A percentile compares a stretch with the other conserved stretches of the same genome.
phyloP scores from a whole-genome alignment of 805 yeast species.

The Clavispora asparagi region DNA sequence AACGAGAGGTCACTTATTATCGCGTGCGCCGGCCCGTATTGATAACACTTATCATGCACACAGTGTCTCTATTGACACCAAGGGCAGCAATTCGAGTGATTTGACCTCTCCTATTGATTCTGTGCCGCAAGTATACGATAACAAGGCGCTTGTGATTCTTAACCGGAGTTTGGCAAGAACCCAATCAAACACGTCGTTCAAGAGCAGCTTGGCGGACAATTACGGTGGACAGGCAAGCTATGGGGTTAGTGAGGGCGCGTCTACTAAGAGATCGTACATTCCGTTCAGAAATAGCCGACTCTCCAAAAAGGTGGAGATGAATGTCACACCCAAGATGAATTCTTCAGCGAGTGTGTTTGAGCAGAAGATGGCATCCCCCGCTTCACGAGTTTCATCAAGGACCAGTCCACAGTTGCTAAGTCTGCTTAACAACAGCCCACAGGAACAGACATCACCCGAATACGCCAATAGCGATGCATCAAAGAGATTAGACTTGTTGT shows the following conservation, averaged over 20 bases:
- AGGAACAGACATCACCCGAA: slow-evolving; percentile 8
- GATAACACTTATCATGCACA: slow-evolving; percentile 32
- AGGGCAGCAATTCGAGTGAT: slow-evolving; percentile 37
- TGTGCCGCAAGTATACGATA: slow-evolving; percentile 75
- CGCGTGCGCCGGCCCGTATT: not conserved
- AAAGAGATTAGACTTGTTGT: slow-evolving; percentile 9
- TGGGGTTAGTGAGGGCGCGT: slow-evolving; percentile 10
- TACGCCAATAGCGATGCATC: slow-evolving; percentile 7
- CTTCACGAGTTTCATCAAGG: slow-evolving; percentile 1
- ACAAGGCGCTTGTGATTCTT: slow-evolving; percentile 70
- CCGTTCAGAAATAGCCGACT: slow-evolving; percentile 35
- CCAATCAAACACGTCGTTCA: slow-evolving; percentile 72
- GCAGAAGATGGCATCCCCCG: not conserved
- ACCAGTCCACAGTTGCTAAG: not conserved
- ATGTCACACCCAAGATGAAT: slow-evolving; percentile 19
- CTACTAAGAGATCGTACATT: slow-evolving; percentile 32
- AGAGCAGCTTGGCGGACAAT: slow-evolving; percentile 69
- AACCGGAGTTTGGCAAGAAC: slow-evolving; percentile 70
- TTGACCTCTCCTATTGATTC: slow-evolving; percentile 55
- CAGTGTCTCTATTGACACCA: slow-evolving; percentile 59
- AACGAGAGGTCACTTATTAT: slow-evolving; percentile 12
- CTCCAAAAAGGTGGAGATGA: slow-evolving; percentile 16
- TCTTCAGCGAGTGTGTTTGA: slow-evolving; percentile 2
- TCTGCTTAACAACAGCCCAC: slow-evolving; percentile 6
- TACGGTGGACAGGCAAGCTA: slow-evolving; percentile 22